Conservation (phyloP, 2,329 filamentous ascomycete species). For the Fusarium palustre region DNA sequence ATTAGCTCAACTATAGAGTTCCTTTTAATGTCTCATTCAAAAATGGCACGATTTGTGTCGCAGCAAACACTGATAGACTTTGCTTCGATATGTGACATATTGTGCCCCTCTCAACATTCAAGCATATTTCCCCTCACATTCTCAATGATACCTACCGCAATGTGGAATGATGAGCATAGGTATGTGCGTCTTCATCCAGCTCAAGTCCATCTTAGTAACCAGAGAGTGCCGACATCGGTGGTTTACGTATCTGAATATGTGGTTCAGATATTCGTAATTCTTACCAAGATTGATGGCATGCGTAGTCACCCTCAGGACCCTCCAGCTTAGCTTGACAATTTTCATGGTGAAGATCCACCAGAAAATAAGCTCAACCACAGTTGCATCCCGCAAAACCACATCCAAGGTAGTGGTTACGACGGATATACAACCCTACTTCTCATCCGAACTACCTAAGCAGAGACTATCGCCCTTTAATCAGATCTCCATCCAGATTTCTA, state of each 20-base stretch:
- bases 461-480: slow-evolving; percentile 1
- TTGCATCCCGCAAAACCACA: background rate
- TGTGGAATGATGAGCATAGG: no score
- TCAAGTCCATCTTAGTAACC: no score
- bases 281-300: background rate
- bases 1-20: no score
- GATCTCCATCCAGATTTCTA: slow-evolving; percentile 12
- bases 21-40: no score
- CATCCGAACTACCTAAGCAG: background rate
- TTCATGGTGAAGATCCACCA: background rate
- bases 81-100: no score
- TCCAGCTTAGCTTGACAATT: background rate
- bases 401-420: background rate
- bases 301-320: background rate
- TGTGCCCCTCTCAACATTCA: no score
- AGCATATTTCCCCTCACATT: no score
- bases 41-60: no score
- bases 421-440: slow-evolving; percentile 4
- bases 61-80: no score
- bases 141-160: no score
- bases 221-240: background rate
- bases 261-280: background rate
- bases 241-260: background rate
- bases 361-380: background rate
- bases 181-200: no score